Base-by-base conservation (phyloP, 2,329 filamentous ascomycete species). In the Coniosporium tulheliwenetii region DNA sequence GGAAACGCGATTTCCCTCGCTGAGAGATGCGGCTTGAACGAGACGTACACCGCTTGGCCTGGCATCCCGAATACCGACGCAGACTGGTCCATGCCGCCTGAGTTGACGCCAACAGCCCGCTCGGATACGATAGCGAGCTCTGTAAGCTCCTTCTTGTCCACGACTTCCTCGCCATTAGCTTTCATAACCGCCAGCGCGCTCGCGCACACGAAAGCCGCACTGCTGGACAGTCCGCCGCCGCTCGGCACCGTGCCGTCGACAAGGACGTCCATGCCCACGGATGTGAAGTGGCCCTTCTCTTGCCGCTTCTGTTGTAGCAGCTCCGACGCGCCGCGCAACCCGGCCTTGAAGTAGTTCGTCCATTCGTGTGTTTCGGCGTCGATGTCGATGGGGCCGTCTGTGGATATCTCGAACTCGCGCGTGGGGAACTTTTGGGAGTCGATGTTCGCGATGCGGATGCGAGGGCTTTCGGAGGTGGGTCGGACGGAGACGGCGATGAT, bases 291-390 rank as follows among this genome's bases (percentile, higher is more conserved):
- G 8, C 67, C 64, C 36, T 53, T 48, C 30, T 74, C 73, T 29
- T 70, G 55, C 57, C 80, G 80, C 61, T 78, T 75, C 56, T 70
- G 63, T 39, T 76, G 71, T 47, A 98, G 66, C 44, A 93, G 69
- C 51, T 83, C 75, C 42, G 94, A 64, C 1, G 89, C 89, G 29
- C 87, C 91, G 31, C 76, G 70, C 39, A 96, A 68, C 0, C 91
- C 91, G 41, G 85, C 84, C 65, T 91, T 93, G 75, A 98, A 96
- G 70, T 98, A 98, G 60, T 96, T 98, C 43, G 85, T 83, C 91
- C 91, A 98, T 63, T 95, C 86, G 49, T 93, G 82, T 50, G 81
- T 74, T 13, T 77, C 78, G 7, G 85, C 74, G 59, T 96, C 86
- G 52, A 98, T 94, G 9, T 63, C 56, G 12, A 69, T 61, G n/a